Evolutionary conservation across 2,329 filamentous ascomycete species (phyloP).

Genomic region (Sordariomycetes sp.): DNA sequence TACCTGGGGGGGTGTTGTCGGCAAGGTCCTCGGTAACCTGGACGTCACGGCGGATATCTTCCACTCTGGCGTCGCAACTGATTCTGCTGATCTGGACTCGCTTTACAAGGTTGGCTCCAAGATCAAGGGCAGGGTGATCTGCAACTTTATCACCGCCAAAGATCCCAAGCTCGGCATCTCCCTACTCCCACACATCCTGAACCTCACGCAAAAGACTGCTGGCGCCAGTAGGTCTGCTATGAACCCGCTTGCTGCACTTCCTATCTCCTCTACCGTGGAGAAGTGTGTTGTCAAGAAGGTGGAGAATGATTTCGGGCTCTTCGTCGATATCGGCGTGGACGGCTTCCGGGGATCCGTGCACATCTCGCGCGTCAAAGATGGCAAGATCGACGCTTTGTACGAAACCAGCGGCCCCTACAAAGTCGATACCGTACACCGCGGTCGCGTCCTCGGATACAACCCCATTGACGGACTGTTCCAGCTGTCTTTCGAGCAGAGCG

Average conservation of each 20-base stretch:
- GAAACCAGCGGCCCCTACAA: conserved; percentile 69
- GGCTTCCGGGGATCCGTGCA: conserved; percentile 83
- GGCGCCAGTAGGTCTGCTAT: conserved; percentile 28
- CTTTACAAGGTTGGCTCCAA: conserved; percentile 79
- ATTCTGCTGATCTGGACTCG: conserved; percentile 58
- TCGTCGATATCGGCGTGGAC: conserved; percentile 53
- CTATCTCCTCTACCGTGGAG: conserved; percentile 66
- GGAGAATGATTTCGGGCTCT: conserved; percentile 70
- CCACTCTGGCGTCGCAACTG: conserved; percentile 69
- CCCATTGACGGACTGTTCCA: conserved; percentile 77
- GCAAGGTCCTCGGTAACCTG: conserved; percentile 85
- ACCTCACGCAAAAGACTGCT: conserved; percentile 39
- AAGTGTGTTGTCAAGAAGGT: conserved; percentile 72
- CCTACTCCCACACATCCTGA: conserved; percentile 71
- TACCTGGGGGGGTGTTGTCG: conserved; percentile 62
- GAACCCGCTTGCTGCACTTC: conserved; percentile 47
- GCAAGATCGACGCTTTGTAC: conserved; percentile 75
- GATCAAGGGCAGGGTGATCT: conserved; percentile 77
- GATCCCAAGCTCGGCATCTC: conserved; percentile 81
- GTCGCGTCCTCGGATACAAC: conserved; percentile 79
- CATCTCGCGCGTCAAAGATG: conserved; percentile 84
- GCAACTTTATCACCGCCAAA: conserved; percentile 70
- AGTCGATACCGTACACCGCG: conserved; percentile 66
- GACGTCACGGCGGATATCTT: conserved; percentile 85
- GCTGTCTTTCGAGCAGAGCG: conserved; percentile 69